Evolutionary conservation across 2,329 filamentous ascomycete species (phyloP).

Genomic region (Teratosphaeriaceae sp.): DNA sequence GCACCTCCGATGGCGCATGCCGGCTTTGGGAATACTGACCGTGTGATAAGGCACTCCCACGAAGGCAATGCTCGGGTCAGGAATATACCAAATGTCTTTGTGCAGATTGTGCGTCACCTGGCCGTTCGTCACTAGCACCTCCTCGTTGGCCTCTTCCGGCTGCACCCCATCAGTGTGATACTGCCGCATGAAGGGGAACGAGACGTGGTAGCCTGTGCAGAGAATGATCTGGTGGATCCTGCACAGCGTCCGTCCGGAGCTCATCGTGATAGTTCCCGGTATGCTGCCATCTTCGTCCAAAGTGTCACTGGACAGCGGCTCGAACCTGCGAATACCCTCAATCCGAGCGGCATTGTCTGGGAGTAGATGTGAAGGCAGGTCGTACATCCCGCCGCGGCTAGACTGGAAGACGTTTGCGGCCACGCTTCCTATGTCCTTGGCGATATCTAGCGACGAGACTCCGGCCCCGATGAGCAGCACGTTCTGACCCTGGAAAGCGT

Average conservation of each 20-base stretch:
- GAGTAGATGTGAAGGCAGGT: conserved; percentile 48
- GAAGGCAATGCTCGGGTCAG: conserved; percentile 57
- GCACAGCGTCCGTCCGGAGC: conserved; percentile 46
- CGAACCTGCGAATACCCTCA: conserved; percentile 45
- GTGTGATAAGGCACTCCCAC: conserved; percentile 60
- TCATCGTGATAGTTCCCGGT: conserved; percentile 46
- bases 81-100: conserved; percentile 66
- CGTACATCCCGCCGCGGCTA: conserved; percentile 54
- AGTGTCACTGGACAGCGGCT: conserved; percentile 13
- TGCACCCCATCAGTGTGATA: conserved; percentile 41
- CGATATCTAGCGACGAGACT: conserved; percentile 50
- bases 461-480: conserved; percentile 51
- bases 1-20: background rate
- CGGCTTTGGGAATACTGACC: background rate
- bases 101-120: conserved; percentile 59
- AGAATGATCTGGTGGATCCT: conserved; percentile 57
- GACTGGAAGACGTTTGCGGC: conserved; percentile 47
- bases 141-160: conserved; percentile 44
- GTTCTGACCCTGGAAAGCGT: conserved; percentile 48
- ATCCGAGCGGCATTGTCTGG: conserved; percentile 49
- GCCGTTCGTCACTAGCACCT: conserved; percentile 57
- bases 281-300: conserved; percentile 31
- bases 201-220: conserved; percentile 63
- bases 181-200: conserved; percentile 56
- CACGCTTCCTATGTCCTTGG: conserved; percentile 42